Conservation (phyloP, 116 monocot genomes). For the Zostera marina region DNA sequence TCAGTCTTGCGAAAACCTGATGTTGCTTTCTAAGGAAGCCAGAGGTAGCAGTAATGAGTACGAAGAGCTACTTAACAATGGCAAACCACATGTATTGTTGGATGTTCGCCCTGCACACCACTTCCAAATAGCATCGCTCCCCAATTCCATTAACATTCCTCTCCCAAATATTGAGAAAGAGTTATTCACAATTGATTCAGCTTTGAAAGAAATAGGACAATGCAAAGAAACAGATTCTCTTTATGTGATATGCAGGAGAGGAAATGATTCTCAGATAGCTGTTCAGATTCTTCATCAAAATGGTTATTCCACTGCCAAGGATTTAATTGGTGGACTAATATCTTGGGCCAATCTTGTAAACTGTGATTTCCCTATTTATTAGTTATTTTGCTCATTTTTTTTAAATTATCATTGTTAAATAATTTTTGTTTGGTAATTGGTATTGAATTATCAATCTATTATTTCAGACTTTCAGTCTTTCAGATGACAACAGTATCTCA, state of each 20-base stretch:
- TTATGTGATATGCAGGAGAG: conserved; percentile 79
- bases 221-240: conserved; percentile 15
- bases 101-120: conserved; percentile 88
- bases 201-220: conserved; percentile 19
- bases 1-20: conserved; percentile 28
- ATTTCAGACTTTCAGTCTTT: too few species aligned
- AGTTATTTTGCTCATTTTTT: conserved; percentile 1
- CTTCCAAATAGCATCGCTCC: conserved; percentile 57
- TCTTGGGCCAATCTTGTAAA: conserved; percentile 67
- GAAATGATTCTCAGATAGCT: conserved; percentile 85
- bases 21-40: conserved; percentile 39
- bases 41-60: conserved; percentile 52
- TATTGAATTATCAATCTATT: background rate
- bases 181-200: conserved; percentile 23
- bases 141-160: conserved; percentile 71
- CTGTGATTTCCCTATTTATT: conserved; percentile 62
- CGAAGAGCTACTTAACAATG: conserved; percentile 33
- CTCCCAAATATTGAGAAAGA: conserved; percentile 37
- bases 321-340: conserved; percentile 76
- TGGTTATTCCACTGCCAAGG: conserved; percentile 59
- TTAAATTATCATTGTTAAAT: background rate
- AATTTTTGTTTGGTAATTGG: background rate
- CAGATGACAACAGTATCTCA: too few species aligned
- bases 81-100: conserved; percentile 51
- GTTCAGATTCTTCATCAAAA: conserved; percentile 44